Evolutionary conservation across 1,284 basidiomycete genomes (phyloP), one percentile per base, ranked within the genome.

Genomic region (Ganoderma multipileum): DNA sequence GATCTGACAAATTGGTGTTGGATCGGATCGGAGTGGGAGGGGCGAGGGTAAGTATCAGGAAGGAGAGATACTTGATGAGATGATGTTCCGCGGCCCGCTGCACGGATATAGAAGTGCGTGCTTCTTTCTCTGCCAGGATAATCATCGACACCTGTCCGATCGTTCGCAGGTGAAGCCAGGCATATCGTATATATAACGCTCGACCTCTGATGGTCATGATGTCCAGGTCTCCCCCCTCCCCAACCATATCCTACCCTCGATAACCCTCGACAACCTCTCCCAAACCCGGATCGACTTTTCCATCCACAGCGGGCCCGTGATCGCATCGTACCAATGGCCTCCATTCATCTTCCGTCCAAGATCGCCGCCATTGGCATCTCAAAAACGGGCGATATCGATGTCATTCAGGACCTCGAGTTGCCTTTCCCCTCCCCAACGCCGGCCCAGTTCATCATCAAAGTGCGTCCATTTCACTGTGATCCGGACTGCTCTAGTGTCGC

Each of bases 361-460:
- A 81, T 87, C 44, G 78, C 87, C 3, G 89, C 88, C 11, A 85
- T 91, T 61, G 84, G 84, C 9, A 87, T 91, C 74, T 77, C 84
- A n/a, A 79, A 78, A 85, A 83, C 79, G 38, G 96, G 96, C 28
- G 94, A 90, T 11, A 82, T 91, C 38, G 95, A 97, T 68, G 94
- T 95, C 18, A 85, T 98, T 66, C 83, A 94, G 75, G 89, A 92
- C 72, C 77, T 81, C 6, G 83, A 86, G 58, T 78, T 90, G n/a
- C 83, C 87, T 2, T 86, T 90, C 26, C 94, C 94, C 1, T 80
- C 84, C 72, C 86, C 88, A 14, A 82, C 85, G 11, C 84, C 89
- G 0, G 85, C 84, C n/a, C 86, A 97, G 75, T 84, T 97, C 50
- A 82, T 98, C 60, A 84, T 98, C 77, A 95, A 96, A 84, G 92